phyloP scores from a whole-genome alignment of 2,329 filamentous ascomycete genomes.

The Drechslera avenae region DNA sequence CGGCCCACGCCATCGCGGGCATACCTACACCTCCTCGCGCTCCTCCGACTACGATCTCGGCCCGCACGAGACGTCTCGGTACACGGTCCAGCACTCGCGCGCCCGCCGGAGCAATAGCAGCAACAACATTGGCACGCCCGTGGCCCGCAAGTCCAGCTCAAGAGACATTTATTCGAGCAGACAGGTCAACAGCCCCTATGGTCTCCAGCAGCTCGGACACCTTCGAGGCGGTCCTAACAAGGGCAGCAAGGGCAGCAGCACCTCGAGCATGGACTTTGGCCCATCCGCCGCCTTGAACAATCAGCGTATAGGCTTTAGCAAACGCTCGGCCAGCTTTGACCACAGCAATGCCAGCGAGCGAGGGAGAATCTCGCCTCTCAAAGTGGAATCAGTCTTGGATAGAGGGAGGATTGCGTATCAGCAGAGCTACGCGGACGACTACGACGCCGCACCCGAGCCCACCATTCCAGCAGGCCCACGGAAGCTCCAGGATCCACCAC shows the following conservation, averaged over 20 bases:
- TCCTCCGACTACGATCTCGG: slow-evolving; percentile 61
- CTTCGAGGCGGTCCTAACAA: slow-evolving; percentile 58
- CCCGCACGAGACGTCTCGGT: slow-evolving; percentile 47
- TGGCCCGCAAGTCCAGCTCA: slow-evolving; percentile 41
- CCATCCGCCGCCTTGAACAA: slow-evolving; percentile 63
- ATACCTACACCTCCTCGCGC: slow-evolving; percentile 65
- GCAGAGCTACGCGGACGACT: slow-evolving; percentile 60
- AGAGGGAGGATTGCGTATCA: slow-evolving; percentile 51
- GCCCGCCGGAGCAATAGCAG: slow-evolving; percentile 80
- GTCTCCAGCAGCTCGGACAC: slow-evolving; percentile 38
- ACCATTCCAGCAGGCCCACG: slow-evolving; percentile 82
- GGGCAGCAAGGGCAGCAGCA: slow-evolving; percentile 73
- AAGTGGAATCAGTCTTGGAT: slow-evolving; percentile 53
- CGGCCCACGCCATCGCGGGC: slow-evolving; percentile 57
- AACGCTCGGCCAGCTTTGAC: slow-evolving; percentile 78
- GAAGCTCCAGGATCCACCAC: slow-evolving; percentile 51
- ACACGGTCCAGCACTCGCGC: slow-evolving; percentile 51
- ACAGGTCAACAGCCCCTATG: slow-evolving; percentile 30
- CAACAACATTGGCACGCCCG: slow-evolving; percentile 62
- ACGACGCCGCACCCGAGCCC: slow-evolving; percentile 84
- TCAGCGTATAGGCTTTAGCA: slow-evolving; percentile 61
- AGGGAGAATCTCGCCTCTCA: slow-evolving; percentile 28
- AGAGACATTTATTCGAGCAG: slow-evolving; percentile 39
- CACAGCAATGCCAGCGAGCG: slow-evolving; percentile 39
- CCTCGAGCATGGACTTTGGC: slow-evolving; percentile 69